Percentiles rank a stretch among this genome's conserved stretches.
Conservation (phyloP, 768 basidiomycete species). For the Xerocomellus intermedius region DNA sequence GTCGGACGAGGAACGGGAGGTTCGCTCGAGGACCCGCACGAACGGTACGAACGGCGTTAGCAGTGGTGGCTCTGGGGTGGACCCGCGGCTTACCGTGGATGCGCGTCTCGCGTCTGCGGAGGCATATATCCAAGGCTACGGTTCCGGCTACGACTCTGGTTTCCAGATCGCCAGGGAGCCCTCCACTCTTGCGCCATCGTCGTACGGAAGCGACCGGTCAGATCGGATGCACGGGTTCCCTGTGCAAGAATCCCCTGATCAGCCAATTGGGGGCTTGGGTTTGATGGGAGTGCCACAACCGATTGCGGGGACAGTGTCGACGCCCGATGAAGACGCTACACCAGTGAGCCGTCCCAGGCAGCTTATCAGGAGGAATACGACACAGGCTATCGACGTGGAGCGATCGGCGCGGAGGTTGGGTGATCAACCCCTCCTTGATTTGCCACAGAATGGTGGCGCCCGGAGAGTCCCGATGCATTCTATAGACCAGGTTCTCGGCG, state of each 20-base stretch:
- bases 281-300: constrained; percentile 27
- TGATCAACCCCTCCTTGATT: constrained; percentile 13
- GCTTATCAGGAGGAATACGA: constrained; percentile 26
- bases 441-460: constrained; percentile 15
- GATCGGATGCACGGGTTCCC: constrained; percentile 25
- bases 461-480: constrained; percentile 19
- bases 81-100: constrained; percentile 2
- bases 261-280: constrained; percentile 25
- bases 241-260: constrained; percentile 30
- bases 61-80: not conserved
- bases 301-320: constrained; percentile 24
- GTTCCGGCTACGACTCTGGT: constrained; percentile 34
- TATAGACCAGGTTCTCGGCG: constrained; percentile 11
- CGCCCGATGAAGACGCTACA: constrained; percentile 28
- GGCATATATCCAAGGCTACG: constrained; percentile 37
- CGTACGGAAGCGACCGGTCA: constrained; percentile 18
- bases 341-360: constrained; percentile 22
- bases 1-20: constrained; percentile 32
- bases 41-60: constrained; percentile 10
- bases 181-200: constrained; percentile 15
- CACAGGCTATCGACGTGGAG: constrained; percentile 16
- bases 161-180: constrained; percentile 23
- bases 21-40: constrained; percentile 5
- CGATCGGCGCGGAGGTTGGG: constrained; percentile 20
- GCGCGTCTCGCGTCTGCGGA: constrained; percentile 34